Evolutionary conservation across 768 basidiomycete genomes (phyloP).

Genomic region (Leccinum uliginosum): DNA sequence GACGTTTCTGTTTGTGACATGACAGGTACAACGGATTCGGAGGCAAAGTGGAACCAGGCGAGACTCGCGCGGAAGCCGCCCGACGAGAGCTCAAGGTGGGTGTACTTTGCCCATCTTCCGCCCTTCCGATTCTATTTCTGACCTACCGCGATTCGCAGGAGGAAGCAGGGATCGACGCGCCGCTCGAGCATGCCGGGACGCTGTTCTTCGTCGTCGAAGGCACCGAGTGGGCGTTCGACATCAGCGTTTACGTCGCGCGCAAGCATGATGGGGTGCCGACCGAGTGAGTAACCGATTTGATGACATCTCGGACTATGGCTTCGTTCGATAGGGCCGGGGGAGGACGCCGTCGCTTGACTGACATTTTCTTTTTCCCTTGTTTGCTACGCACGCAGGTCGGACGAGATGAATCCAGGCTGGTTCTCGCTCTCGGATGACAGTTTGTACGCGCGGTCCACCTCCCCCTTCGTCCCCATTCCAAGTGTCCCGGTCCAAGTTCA

Average conservation of each 20-base stretch:
- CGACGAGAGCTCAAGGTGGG: conserved; percentile 64
- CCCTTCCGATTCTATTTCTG: neutral
- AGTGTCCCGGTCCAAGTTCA: neutral
- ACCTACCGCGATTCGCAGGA: conserved; percentile 49
- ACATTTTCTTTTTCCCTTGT: neutral
- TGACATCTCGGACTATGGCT: neutral
- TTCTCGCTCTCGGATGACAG: conserved; percentile 40
- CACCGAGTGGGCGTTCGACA: conserved; percentile 58
- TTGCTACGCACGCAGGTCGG: conserved; percentile 47
- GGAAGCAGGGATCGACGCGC: conserved; percentile 72
- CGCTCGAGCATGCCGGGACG: conserved; percentile 58
- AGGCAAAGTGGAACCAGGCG: conserved; percentile 77
- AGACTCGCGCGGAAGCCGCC: conserved; percentile 67
- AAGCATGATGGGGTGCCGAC: conserved; percentile 54
- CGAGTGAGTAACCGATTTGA: conserved; percentile 48
- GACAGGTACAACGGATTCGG: conserved; percentile 84
- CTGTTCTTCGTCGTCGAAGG: conserved; percentile 59
- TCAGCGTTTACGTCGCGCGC: conserved; percentile 67
- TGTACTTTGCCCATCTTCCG: neutral
- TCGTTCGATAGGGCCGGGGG: neutral
- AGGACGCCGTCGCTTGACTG: neutral
- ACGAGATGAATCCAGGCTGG: conserved; percentile 88
- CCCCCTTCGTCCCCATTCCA: neutral
- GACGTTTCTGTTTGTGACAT: neutral
- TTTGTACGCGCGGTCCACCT: conserved; percentile 6